A percentile compares a stretch with the other conserved stretches of the same genome.
These are phyloP conservation scores for Xylariales sp. DNA, from an alignment of 2,329 filamentous ascomycete genomes.

Conservation along the genomic window DNA sequence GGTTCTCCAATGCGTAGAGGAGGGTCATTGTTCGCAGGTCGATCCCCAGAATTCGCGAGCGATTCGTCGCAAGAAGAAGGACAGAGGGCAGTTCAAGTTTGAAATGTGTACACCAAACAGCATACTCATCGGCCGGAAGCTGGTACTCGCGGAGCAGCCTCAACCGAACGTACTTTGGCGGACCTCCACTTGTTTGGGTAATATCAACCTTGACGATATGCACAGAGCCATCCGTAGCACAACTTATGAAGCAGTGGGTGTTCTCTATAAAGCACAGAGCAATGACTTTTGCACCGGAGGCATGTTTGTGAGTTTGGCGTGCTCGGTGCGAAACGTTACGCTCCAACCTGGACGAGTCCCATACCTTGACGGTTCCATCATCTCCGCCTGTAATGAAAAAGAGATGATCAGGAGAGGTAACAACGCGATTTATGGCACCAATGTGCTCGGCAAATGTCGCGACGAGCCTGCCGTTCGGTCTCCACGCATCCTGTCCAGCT, in stretches of 20 bases:
- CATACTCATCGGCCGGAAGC: constrained; percentile 69
- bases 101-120: constrained; percentile 90
- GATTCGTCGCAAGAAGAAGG: constrained; percentile 80
- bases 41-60: constrained; percentile 75
- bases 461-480: constrained; percentile 76
- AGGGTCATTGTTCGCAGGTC: constrained; percentile 84
- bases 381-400: constrained; percentile 95
- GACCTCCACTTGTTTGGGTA: constrained; percentile 32
- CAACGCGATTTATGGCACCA: constrained; percentile 74
- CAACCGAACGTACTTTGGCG: constrained; percentile 74
- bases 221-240: constrained; percentile 83
- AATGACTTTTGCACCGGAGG: constrained; percentile 66
- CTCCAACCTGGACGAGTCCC: constrained; percentile 87
- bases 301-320: constrained; percentile 78
- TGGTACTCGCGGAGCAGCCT: constrained; percentile 75
- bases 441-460: constrained; percentile 87
- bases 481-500: constrained; percentile 63
- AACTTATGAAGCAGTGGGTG: constrained; percentile 89
- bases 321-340: constrained; percentile 86
- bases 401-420: constrained; percentile 80
- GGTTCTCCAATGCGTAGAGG: constrained; percentile 77
- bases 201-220: constrained; percentile 80
- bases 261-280: constrained; percentile 88
- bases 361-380: constrained; percentile 86
- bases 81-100: constrained; percentile 78